A percentile compares a stretch with the other conserved stretches of the same genome.
These are phyloP conservation scores for Rhodamnia rubescens DNA, from an alignment of 345 rosid species.

Conservation along the genomic window DNA sequence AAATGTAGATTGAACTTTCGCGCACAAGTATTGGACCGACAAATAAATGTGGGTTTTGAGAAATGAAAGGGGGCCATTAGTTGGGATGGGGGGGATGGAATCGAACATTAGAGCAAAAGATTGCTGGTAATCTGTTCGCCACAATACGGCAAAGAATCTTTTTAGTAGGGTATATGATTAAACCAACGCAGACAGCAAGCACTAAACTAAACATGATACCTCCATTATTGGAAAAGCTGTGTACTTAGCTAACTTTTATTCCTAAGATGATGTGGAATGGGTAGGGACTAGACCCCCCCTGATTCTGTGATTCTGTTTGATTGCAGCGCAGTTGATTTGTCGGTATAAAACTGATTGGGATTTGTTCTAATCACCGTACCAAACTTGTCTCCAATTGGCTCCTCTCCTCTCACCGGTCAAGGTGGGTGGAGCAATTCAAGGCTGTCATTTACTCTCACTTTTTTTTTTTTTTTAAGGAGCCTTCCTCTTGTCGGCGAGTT, in stretches of 20 bases:
- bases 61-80: background rate
- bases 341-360: background rate
- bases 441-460: too few relatives aligned
- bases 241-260: background rate
- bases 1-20: background rate
- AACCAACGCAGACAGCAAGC: background rate
- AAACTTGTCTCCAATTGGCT: background rate
- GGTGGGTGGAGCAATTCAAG: background rate
- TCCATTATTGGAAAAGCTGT: background rate
- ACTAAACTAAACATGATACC: background rate
- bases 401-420: background rate
- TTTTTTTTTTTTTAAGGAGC: too few relatives aligned
- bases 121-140: background rate
- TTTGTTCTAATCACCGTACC: background rate
- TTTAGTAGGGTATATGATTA: background rate
- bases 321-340: background rate
- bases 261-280: background rate
- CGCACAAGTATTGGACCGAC: background rate
- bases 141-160: background rate
- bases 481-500: too few relatives aligned
- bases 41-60: background rate
- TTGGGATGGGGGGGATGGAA: background rate
- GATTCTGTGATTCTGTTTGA: background rate
- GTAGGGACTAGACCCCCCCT: background rate
- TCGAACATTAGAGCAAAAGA: background rate